phyloP scores from a whole-genome alignment of 2,329 filamentous ascomycete genomes.

The Ophiostoma pallidulum region DNA sequence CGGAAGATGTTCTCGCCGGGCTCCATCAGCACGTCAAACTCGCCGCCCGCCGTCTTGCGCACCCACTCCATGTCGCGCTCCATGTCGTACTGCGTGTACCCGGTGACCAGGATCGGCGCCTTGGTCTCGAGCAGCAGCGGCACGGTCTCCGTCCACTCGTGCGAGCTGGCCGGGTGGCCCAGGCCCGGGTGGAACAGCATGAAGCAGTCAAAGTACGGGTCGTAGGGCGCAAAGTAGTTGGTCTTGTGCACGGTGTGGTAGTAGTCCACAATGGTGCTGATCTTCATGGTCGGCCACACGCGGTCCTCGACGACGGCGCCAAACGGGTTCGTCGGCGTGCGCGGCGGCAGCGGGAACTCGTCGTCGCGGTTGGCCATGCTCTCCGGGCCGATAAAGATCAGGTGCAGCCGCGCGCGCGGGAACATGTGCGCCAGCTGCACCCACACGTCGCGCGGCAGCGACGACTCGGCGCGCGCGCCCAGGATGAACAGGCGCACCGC shows the following conservation, averaged over 20 bases:
- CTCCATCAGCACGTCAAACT: constrained; percentile 85
- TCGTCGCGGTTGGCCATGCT: constrained; percentile 89
- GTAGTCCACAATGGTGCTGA: constrained; percentile 95
- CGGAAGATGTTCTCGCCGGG: constrained; percentile 92
- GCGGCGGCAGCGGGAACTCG: constrained; percentile 82
- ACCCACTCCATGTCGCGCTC: constrained; percentile 88
- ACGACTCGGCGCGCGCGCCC: constrained; percentile 94
- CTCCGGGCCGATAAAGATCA: constrained; percentile 93
- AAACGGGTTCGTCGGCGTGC: constrained; percentile 80
- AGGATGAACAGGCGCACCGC: constrained; percentile 88
- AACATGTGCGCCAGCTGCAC: constrained; percentile 90
- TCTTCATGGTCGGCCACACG: constrained; percentile 82
- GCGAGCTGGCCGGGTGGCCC: constrained; percentile 83
- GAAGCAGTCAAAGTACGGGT: constrained; percentile 97
- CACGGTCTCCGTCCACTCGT: constrained; percentile 89
- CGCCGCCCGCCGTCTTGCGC: constrained; percentile 70
- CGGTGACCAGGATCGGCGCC: constrained; percentile 85
- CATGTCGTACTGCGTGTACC: constrained; percentile 94
- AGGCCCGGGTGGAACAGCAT: constrained; percentile 94
- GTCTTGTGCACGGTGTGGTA: constrained; percentile 94
- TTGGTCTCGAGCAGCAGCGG: constrained; percentile 91
- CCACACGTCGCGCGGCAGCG: constrained; percentile 88
- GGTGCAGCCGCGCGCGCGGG: constrained; percentile 78
- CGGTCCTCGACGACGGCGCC: constrained; percentile 91
- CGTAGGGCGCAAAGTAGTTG: constrained; percentile 84